Base-by-base conservation (phyloP, 225 moss, liverwort and hornwort species). In the Physcomitrellopsis africana region DNA sequence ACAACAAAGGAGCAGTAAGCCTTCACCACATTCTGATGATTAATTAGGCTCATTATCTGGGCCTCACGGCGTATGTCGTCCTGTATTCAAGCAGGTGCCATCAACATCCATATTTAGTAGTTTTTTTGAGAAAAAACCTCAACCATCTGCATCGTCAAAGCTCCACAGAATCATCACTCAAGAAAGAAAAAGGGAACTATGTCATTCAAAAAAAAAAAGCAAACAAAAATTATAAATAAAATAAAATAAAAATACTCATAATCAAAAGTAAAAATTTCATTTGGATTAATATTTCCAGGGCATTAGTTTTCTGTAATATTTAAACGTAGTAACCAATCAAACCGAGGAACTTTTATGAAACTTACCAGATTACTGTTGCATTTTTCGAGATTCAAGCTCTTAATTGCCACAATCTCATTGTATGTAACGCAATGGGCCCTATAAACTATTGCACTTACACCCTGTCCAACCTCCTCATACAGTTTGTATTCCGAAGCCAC, bases 21-120 rank as follows among this genome's bases (percentile, higher is more conserved):
- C 81, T 93, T 93, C 78, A 99, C 97, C 63, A 99, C 97, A 83
- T 99, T 99, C 61, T 82, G 89, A 83, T 99, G 97, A 77, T 82
- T 83, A 47, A 99, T 99, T 73, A 99, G 76, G 81, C 93, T 95
- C 97, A 99, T 93, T 60, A 88, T 99, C 75, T 95, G 93, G 13
- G 97, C 97, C 81, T 99, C 97, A 18, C 92, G 90, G 56, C 97
- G 87, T n/a, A 99, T 95, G 66, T 93, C 95, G 74, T 99, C 97
- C 90, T 90, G 77, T 78, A 85, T 22, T 69, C 77, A 63, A 60
- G 56, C 70, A 71, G 67, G 57, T 51, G 77, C 64, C 54, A 69
- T 77, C 64, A 84, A 67, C 65, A 66, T 69, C 60, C 44, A 70
- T 57, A 71, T 75, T 67, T 61, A 47, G 10, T 27, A 51, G 9